These are phyloP conservation scores for Epichloe festucae DNA, from an alignment of 2,329 filamentous ascomycete species.

Conservation along the genomic window DNA sequence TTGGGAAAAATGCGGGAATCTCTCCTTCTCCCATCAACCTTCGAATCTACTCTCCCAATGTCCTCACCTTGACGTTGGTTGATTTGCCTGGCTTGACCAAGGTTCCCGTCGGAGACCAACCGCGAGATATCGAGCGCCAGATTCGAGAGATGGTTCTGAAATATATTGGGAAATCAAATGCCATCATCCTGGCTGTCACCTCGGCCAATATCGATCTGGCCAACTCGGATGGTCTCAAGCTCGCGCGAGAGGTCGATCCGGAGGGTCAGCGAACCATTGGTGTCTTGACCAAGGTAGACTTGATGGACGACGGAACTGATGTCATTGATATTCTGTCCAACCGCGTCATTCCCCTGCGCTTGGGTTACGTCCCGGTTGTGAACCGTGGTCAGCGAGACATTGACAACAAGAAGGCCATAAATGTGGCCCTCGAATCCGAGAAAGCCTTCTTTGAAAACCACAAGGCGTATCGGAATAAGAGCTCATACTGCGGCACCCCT, in stretches of 20 bases:
- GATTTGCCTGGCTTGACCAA: slow-evolving; percentile 94
- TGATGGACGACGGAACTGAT: slow-evolving; percentile 98
- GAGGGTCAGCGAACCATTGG: slow-evolving; percentile 96
- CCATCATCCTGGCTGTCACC: slow-evolving; percentile 93
- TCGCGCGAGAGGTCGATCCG: slow-evolving; percentile 91
- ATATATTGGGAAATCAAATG: slow-evolving; percentile 96
- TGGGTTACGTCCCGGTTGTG: slow-evolving; percentile 95
- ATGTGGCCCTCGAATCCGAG: slow-evolving; percentile 80
- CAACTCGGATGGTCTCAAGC: slow-evolving; percentile 94
- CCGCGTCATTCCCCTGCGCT: slow-evolving; percentile 83
- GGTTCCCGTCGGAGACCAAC: slow-evolving; percentile 92
- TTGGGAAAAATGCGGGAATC: slow-evolving; percentile 90
- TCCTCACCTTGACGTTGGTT: slow-evolving; percentile 90
- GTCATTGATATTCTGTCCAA: slow-evolving; percentile 97
- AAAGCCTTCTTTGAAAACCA: slow-evolving; percentile 97
- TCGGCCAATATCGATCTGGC: slow-evolving; percentile 96
- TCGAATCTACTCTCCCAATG: slow-evolving; percentile 95
- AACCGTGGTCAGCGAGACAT: slow-evolving; percentile 97
- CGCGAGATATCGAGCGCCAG: slow-evolving; percentile 90
- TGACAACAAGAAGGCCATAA: slow-evolving; percentile 93
- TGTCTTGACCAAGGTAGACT: slow-evolving; percentile 94
- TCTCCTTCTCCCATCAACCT: slow-evolving; percentile 95
- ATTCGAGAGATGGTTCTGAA: slow-evolving; percentile 98
- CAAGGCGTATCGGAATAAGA: slow-evolving; percentile 97
- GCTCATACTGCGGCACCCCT: slow-evolving; percentile 93